Percentiles rank a stretch among this genome's conserved stretches.
Conservation (phyloP, 1,284 basidiomycete species). For the Boletus semigastroideus region DNA sequence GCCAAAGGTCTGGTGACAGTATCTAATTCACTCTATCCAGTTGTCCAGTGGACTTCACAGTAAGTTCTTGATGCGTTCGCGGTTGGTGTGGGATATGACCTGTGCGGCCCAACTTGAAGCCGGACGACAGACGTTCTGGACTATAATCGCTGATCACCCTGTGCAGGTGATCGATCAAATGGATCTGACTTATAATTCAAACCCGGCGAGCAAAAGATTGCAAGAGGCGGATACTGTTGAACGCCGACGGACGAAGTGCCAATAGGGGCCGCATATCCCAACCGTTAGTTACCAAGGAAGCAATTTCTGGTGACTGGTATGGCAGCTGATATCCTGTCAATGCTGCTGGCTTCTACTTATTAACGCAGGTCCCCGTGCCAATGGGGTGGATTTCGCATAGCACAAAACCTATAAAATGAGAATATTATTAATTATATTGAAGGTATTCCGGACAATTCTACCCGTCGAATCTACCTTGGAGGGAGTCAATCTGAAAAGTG, state of each 20-base stretch:
- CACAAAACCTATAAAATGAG: too few relatives aligned
- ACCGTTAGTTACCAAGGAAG: too few relatives aligned
- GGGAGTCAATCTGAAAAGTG: too few relatives aligned
- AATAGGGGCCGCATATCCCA: not conserved
- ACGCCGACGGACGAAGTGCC: not conserved
- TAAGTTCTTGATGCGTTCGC: not conserved
- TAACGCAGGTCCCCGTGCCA: not conserved
- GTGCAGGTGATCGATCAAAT: not conserved
- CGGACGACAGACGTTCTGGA: not conserved
- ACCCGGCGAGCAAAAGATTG: not conserved
- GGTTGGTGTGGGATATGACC: not conserved
- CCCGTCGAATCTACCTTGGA: too few relatives aligned
- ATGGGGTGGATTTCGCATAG: not conserved
- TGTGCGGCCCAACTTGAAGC: not conserved
- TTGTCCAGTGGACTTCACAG: not conserved
- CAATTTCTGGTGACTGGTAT: too few relatives aligned
- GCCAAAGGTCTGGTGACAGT: not conserved
- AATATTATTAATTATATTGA: too few relatives aligned
- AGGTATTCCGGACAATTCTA: too few relatives aligned
- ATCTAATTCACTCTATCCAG: not conserved
- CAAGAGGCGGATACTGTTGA: too few relatives aligned
- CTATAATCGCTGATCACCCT: not conserved
- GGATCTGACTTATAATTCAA: not conserved
- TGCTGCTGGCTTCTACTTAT: too few relatives aligned
- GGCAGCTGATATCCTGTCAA: too few relatives aligned